Conservation (phyloP, 495 filamentous ascomycete genomes). For the Neurospora sp. region DNA sequence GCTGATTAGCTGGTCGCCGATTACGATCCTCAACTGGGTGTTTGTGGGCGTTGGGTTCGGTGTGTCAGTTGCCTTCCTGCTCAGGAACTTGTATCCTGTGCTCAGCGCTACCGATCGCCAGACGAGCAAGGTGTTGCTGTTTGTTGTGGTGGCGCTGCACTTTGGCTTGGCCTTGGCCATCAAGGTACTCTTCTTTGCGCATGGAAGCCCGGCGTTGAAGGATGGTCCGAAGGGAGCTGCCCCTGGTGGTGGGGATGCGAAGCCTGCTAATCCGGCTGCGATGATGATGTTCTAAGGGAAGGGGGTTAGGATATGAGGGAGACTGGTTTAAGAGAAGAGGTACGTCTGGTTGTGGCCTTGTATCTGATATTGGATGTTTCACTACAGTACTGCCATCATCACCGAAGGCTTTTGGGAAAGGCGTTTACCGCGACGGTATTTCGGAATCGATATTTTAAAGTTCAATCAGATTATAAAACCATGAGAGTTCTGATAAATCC, state of each 20-base stretch:
- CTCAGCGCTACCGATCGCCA: conserved; percentile 86
- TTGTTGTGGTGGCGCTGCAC: conserved; percentile 76
- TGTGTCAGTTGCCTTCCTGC: conserved; percentile 73
- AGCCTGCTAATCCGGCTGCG: background rate
- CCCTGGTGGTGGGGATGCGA: conserved; percentile 10
- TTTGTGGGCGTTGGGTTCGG: conserved; percentile 89
- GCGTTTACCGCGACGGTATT: background rate
- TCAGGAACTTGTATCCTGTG: conserved; percentile 89
- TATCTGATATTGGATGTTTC: background rate
- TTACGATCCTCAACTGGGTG: conserved; percentile 80
- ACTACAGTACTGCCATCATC: background rate
- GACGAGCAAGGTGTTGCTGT: conserved; percentile 77
- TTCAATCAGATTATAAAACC: background rate
- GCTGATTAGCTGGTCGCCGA: conserved; percentile 76
- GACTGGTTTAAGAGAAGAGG: background rate
- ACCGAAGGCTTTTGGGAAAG: background rate
- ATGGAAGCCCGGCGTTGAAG: conserved; percentile 55
- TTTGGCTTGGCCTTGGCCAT: conserved; percentile 83
- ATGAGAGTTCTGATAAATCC: background rate
- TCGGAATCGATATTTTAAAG: background rate
- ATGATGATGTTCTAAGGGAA: conserved; percentile 18
- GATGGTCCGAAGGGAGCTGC: conserved; percentile 23
- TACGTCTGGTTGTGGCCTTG: background rate
- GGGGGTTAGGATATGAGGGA: background rate
- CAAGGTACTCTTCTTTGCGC: conserved; percentile 93